Evolutionary conservation across 176 grass and related monocot genomes (phyloP).

Genomic region (Elymus sibiricus): DNA sequence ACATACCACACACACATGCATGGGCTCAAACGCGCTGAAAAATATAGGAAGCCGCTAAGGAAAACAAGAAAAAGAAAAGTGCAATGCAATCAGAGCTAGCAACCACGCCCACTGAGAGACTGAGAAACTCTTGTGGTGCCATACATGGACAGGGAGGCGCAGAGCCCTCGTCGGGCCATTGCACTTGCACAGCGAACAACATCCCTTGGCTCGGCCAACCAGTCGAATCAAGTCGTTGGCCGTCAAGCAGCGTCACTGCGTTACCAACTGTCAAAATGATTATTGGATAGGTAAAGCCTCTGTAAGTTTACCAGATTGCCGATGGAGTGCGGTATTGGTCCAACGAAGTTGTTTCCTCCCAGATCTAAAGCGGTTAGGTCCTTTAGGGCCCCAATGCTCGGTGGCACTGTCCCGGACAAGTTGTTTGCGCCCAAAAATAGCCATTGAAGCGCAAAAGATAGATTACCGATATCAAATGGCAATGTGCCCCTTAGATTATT

Average conservation of each 20-base stretch:
- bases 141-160: not conserved
- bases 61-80: not conserved
- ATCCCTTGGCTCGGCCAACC: not conserved
- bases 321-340: not conserved
- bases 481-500: not conserved
- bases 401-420: not conserved
- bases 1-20: not conserved
- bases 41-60: not conserved
- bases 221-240: not conserved
- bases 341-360: not conserved
- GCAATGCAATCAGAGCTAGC: not conserved
- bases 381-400: not conserved
- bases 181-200: not conserved
- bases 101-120: not conserved
- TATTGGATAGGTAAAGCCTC: not conserved
- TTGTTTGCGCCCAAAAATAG: not conserved
- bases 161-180: not conserved
- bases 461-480: not conserved
- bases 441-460: not conserved
- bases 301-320: conserved; percentile 30
- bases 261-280: too few species aligned
- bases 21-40: not conserved
- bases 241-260: too few species aligned
- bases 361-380: not conserved
- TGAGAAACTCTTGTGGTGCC: not conserved